These are phyloP conservation scores for Amaranthus hypochondriacus DNA, from an alignment of 148 eudicot genomes.

Conservation along the genomic window DNA sequence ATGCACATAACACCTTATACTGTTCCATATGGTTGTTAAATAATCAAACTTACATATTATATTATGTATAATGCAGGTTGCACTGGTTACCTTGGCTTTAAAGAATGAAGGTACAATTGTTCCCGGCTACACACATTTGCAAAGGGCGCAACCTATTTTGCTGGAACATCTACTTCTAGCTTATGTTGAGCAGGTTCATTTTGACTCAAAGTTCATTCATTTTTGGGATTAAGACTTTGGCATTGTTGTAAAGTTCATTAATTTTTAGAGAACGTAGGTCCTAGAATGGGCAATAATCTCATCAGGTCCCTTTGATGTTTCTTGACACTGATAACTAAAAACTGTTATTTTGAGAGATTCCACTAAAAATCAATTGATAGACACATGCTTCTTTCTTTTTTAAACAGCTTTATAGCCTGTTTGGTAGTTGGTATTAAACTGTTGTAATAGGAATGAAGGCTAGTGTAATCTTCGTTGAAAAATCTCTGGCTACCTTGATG, in stretches of 20 bases:
- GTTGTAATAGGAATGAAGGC: too few relatives aligned
- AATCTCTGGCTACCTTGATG: too few relatives aligned
- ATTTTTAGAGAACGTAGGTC: not conserved
- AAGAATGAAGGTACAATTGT: slow-evolving; percentile 81
- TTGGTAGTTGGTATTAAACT: too few relatives aligned
- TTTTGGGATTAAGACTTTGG: too few relatives aligned
- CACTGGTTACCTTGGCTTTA: slow-evolving; percentile 68
- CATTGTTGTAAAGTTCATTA: too few relatives aligned
- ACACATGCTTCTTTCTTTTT: not conserved
- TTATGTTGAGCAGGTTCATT: slow-evolving; percentile 83
- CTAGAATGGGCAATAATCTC: not conserved
- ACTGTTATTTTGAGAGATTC: too few relatives aligned
- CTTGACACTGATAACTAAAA: not conserved
- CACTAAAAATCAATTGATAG: not conserved
- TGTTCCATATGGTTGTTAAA: not conserved
- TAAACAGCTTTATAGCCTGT: too few relatives aligned
- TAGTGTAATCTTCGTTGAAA: too few relatives aligned
- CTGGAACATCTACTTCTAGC: slow-evolving; percentile 87
- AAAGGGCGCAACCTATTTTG: slow-evolving; percentile 94
- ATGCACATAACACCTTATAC: not conserved
- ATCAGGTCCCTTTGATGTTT: not conserved
- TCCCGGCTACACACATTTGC: slow-evolving; percentile 98
- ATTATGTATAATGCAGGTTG: slow-evolving; percentile 42
- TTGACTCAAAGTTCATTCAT: slow-evolving; percentile 4
- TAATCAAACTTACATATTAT: slow-evolving; percentile 5